Evolutionary conservation across 2,329 filamentous ascomycete genomes (phyloP), one percentile per base, ranked within the genome.

Genomic region (Leptographium flavum): DNA sequence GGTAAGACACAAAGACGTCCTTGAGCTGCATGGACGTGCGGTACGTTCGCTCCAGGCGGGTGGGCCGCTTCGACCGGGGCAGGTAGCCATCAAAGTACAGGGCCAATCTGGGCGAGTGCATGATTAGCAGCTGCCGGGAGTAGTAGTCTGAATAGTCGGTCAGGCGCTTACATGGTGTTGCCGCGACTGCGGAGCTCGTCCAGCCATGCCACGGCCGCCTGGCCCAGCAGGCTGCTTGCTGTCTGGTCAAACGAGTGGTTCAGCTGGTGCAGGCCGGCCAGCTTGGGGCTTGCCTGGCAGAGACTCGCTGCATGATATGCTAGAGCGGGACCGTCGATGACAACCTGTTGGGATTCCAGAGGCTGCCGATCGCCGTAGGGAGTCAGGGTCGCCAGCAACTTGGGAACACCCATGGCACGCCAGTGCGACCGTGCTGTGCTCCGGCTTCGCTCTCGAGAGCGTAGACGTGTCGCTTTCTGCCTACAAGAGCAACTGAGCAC

Each of bases 31-130:
- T 62, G 8, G 81, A 74, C 21, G 69, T 74, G 19, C 66, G 69
- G 42, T 76, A 65, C 31, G 83, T 66, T 30, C 87, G 71, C 10
- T 70, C 60, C 42, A 79, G 63, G 5, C 87, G 74, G 7, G 77
- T 74, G 0, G 63, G 58, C 30, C 71, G 68, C 57, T 94, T 94
- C 5, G 67, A 60, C 0, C 58, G 47, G 0, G 90, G 90, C 1
- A 96, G 69, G 46, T 76, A 80, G 14, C 87, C 87, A 59, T 96
- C 90, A 55, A 96, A 95, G 58, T 82, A 87, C 44, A 95, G 83
- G 39, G 71, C 76, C 47, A 74, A 64, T 52, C 79, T 84, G 59
- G 50, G 21, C 14, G 10, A 25, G 15, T 22, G 27, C 6, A 25
- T 23, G 22, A 23, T 40, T 17, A 31, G 19, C 10, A 17, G n/a